Percentiles rank a stretch among this genome's conserved stretches.
These are phyloP conservation scores for Termitomyces sp. DNA, from an alignment of 768 basidiomycete species.

Conservation along the genomic window DNA sequence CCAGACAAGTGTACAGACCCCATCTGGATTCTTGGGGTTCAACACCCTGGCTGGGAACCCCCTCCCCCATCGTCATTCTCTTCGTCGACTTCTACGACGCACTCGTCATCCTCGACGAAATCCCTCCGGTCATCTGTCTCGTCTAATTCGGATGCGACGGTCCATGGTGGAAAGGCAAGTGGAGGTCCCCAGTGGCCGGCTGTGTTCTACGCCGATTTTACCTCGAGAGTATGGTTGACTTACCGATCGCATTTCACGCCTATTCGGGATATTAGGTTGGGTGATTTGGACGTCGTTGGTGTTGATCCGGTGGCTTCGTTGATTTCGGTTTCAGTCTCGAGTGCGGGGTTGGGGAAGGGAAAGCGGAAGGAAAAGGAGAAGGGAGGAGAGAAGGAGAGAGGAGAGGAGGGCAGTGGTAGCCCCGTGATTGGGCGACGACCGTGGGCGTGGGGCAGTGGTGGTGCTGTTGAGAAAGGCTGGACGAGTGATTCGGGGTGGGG, in stretches of 20 bases:
- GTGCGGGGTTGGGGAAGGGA: too few relatives aligned
- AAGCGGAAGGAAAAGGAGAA: too few relatives aligned
- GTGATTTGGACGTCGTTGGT: constrained; percentile 22
- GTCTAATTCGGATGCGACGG: neutral
- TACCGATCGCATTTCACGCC: constrained; percentile 87
- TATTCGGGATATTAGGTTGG: constrained; percentile 59
- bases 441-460: constrained; percentile 61
- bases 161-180: constrained; percentile 28
- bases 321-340: neutral
- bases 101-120: constrained; percentile 9
- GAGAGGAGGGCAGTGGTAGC: neutral
- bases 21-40: too few relatives aligned
- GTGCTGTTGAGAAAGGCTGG: constrained; percentile 63
- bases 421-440: constrained; percentile 34
- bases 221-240: constrained; percentile 85
- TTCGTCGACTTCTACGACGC: too few relatives aligned
- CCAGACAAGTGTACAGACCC: too few relatives aligned
- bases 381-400: neutral
- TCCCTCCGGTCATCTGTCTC: neutral
- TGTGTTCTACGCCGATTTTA: constrained; percentile 86
- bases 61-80: too few relatives aligned
- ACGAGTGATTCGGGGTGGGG: constrained; percentile 88
- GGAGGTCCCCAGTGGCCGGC: constrained; percentile 63
- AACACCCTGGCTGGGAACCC: too few relatives aligned
- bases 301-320: neutral